A percentile compares a stretch with the other conserved stretches of the same genome.
Conservation (phyloP, 805 yeast species). For the Suhomyces kilbournensis region DNA sequence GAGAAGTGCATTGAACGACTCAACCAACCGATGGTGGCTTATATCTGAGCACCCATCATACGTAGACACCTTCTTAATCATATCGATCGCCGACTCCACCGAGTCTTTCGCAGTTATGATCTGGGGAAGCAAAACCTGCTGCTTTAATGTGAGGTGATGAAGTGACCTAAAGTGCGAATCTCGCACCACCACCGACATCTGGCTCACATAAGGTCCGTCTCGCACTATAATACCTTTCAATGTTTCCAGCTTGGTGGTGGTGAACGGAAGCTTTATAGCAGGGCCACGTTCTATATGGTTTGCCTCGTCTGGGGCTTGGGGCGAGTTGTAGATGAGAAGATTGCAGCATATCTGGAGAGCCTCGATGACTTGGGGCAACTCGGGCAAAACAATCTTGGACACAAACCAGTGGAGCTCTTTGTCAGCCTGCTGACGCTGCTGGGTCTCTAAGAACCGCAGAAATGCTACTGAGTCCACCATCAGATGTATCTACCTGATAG, state of each 20-base stretch:
- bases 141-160: constrained; percentile 23
- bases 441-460: neutral
- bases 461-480: neutral
- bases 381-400: constrained; percentile 20
- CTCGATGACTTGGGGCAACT: constrained; percentile 33
- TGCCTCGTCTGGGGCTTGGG: constrained; percentile 29
- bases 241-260: constrained; percentile 51
- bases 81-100: constrained; percentile 18
- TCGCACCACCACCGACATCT: constrained; percentile 42
- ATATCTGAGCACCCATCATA: constrained; percentile 4
- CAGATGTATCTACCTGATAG: neutral
- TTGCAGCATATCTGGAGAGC: constrained; percentile 38
- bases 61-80: constrained; percentile 2
- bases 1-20: constrained; percentile 25
- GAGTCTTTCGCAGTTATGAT: constrained; percentile 43
- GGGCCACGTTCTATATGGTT: constrained; percentile 33
- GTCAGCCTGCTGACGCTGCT: constrained; percentile 13
- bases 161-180: constrained; percentile 40
- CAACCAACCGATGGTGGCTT: constrained; percentile 18
- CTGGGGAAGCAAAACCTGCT: constrained; percentile 41
- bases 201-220: constrained; percentile 50
- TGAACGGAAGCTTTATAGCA: constrained; percentile 54
- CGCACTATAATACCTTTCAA: constrained; percentile 62
- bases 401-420: constrained; percentile 35
- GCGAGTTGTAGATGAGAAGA: constrained; percentile 35